Conservation (phyloP, 2,329 filamentous ascomycete genomes). For the Metarhizium sp. region DNA sequence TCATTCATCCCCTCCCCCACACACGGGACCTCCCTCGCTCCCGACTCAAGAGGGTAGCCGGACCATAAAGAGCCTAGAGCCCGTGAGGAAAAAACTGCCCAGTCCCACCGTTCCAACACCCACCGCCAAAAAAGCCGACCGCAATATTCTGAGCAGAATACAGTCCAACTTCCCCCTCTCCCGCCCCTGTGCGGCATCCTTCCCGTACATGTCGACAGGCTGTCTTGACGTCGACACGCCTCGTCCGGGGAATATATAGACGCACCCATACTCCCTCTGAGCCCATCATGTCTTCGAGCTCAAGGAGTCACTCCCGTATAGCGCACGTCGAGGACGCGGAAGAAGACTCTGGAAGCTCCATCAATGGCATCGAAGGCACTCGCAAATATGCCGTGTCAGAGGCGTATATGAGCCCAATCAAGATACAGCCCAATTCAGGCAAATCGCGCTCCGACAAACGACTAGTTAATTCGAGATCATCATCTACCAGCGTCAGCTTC, state of each 20-base stretch:
- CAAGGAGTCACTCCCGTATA: slow-evolving; percentile 22
- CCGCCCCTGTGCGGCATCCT: background rate
- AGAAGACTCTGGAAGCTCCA: slow-evolving; percentile 36
- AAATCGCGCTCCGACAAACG: slow-evolving; percentile 33
- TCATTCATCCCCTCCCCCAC: slow-evolving; percentile 1
- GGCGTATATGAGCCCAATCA: slow-evolving; percentile 30
- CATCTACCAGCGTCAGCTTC: slow-evolving; percentile 22
- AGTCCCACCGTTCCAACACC: slow-evolving; percentile 2
- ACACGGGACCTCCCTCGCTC: slow-evolving; percentile 6
- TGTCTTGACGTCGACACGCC: slow-evolving; percentile 1
- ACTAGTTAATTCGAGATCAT: slow-evolving; percentile 23
- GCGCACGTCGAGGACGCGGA: slow-evolving; percentile 39
- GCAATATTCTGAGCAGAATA: background rate
- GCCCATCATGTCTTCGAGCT: slow-evolving; percentile 31
- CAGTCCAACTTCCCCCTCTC: slow-evolving; percentile 2
- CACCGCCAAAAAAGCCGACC: slow-evolving; percentile 2
- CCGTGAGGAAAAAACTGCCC: background rate
- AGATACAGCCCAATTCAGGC: slow-evolving; percentile 42
- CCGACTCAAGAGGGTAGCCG: slow-evolving; percentile 1
- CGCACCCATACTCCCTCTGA: slow-evolving; percentile 2
- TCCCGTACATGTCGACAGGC: slow-evolving; percentile 1
- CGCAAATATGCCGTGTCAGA: slow-evolving; percentile 38
- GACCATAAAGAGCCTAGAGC: slow-evolving; percentile 1
- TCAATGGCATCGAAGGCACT: slow-evolving; percentile 28
- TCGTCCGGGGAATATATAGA: slow-evolving; percentile 2